Percentiles rank a stretch among this genome's conserved stretches.
These are phyloP conservation scores for Friedmanniomyces endolithicus DNA, from an alignment of 495 filamentous ascomycete genomes.

Conservation along the genomic window DNA sequence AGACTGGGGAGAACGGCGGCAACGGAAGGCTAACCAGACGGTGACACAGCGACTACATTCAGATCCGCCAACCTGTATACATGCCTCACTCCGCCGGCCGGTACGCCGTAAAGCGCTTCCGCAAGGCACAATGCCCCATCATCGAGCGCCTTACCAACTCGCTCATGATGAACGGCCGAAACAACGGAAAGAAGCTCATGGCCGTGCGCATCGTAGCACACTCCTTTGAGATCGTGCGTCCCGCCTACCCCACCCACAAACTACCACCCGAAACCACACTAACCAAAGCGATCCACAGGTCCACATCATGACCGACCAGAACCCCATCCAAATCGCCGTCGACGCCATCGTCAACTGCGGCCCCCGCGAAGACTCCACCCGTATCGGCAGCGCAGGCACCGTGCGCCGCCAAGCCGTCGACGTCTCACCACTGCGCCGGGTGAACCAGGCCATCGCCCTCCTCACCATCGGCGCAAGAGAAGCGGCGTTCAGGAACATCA, in stretches of 20 bases:
- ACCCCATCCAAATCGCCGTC: conserved; percentile 98
- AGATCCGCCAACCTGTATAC: conserved; percentile 97
- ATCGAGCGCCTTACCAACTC: conserved; percentile 99
- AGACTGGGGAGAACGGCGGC: background rate
- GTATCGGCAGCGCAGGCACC: conserved; percentile 98
- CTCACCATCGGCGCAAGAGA: conserved; percentile 96
- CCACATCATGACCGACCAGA: conserved; percentile 99
- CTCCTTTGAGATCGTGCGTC: conserved; percentile 94
- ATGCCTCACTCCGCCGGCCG: conserved; percentile 95
- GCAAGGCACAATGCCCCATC: conserved; percentile 99
- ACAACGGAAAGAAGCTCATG: conserved; percentile 99
- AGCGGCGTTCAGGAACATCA: conserved; percentile 97
- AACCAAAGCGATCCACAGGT: conserved; percentile 45
- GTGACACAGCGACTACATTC: conserved; percentile 83
- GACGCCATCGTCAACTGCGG: conserved; percentile 99
- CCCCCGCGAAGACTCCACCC: conserved; percentile 97
- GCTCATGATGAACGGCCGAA: conserved; percentile 99
- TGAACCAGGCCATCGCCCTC: conserved; percentile 98
- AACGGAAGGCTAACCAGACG: conserved; percentile 22
- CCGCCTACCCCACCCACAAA: conserved; percentile 1
- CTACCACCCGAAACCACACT: background rate
- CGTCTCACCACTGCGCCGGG: conserved; percentile 96
- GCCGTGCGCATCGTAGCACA: conserved; percentile 98
- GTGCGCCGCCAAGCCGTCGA: conserved; percentile 99
- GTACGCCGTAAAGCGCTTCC: conserved; percentile 98